These are phyloP conservation scores for Cardamine occulta DNA, from an alignment of 345 rosid genomes.

Conservation along the genomic window DNA sequence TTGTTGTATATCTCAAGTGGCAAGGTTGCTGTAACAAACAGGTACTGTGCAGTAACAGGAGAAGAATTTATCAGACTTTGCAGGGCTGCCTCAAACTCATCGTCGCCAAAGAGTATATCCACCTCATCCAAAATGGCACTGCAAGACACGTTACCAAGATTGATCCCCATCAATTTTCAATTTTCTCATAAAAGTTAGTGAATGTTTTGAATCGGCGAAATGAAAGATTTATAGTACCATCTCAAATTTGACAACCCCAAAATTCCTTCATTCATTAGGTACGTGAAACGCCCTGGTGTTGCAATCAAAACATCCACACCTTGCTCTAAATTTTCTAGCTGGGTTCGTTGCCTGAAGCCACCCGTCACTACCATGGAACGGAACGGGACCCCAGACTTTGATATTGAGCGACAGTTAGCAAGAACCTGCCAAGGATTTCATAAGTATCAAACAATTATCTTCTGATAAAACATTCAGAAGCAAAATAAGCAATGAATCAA, in stretches of 20 bases:
- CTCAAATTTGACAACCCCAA: slow-evolving; percentile 67
- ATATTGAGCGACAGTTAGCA: slow-evolving; percentile 69
- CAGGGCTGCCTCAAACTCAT: slow-evolving; percentile 76
- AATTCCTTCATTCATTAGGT: slow-evolving; percentile 72
- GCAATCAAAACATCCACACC: slow-evolving; percentile 86
- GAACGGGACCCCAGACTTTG: slow-evolving; percentile 85
- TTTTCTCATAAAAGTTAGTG: background rate
- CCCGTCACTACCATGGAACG: slow-evolving; percentile 92
- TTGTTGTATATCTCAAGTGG: slow-evolving; percentile 83
- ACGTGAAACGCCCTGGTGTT: slow-evolving; percentile 96
- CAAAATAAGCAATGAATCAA: slow-evolving; percentile 10
- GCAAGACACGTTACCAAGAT: slow-evolving; percentile 44
- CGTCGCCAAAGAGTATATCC: slow-evolving; percentile 80
- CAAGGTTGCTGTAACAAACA: slow-evolving; percentile 94
- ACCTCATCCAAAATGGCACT: slow-evolving; percentile 91
- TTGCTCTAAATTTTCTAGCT: slow-evolving; percentile 76
- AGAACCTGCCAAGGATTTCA: slow-evolving; percentile 70
- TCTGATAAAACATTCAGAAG: slow-evolving; percentile 7
- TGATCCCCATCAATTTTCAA: slow-evolving; percentile 2
- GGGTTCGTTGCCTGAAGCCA: slow-evolving; percentile 89
- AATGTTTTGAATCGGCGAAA: background rate
- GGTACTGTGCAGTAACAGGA: slow-evolving; percentile 73
- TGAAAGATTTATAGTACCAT: slow-evolving; percentile 53
- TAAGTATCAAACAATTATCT: slow-evolving; percentile 29
- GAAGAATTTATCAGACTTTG: slow-evolving; percentile 72